Percentiles rank a stretch among this genome's conserved stretches.
Evolutionary conservation across 2,329 filamentous ascomycete species (phyloP).

Genomic region (Penicillium nordicum): DNA sequence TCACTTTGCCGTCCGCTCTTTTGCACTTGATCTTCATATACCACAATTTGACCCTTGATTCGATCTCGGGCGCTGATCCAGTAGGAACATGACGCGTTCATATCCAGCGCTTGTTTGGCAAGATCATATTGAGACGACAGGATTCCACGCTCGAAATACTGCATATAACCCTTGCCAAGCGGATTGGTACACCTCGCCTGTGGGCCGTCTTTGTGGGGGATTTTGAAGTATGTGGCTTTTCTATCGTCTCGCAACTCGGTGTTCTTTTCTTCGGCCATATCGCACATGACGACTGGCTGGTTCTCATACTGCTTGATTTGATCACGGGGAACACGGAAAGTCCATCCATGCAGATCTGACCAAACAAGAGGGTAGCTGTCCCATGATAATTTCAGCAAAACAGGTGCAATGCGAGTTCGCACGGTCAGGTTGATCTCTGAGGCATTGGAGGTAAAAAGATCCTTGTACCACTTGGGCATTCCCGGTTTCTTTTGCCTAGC

Average conservation of each 20-base stretch:
- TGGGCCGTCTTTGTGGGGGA: conserved; percentile 94
- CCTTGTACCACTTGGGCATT: conserved; percentile 95
- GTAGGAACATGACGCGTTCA: conserved; percentile 98
- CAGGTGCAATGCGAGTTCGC: conserved; percentile 78
- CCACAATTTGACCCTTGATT: conserved; percentile 92
- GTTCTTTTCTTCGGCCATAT: conserved; percentile 73
- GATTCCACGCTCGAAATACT: conserved; percentile 86
- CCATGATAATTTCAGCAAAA: conserved; percentile 82
- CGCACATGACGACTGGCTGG: conserved; percentile 70
- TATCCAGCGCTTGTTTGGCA: conserved; percentile 91
- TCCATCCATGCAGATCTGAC: conserved; percentile 93
- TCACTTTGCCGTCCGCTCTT: conserved; percentile 18
- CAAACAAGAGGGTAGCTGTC: conserved; percentile 85
- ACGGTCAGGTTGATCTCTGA: conserved; percentile 72
- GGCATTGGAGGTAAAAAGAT: conserved; percentile 69
- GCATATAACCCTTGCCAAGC: conserved; percentile 83
- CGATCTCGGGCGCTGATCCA: conserved; percentile 95
- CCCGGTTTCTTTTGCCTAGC: conserved; percentile 89
- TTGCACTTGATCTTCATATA: conserved; percentile 67
- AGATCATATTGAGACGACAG: conserved; percentile 84
- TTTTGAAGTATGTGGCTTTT: conserved; percentile 74
- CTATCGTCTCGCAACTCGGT: conserved; percentile 62
- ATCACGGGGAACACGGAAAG: conserved; percentile 68
- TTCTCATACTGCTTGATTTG: conserved; percentile 64
- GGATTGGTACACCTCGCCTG: conserved; percentile 79